phyloP scores from a whole-genome alignment of 768 basidiomycete genomes.

The Macrolepiota dolichaula region DNA sequence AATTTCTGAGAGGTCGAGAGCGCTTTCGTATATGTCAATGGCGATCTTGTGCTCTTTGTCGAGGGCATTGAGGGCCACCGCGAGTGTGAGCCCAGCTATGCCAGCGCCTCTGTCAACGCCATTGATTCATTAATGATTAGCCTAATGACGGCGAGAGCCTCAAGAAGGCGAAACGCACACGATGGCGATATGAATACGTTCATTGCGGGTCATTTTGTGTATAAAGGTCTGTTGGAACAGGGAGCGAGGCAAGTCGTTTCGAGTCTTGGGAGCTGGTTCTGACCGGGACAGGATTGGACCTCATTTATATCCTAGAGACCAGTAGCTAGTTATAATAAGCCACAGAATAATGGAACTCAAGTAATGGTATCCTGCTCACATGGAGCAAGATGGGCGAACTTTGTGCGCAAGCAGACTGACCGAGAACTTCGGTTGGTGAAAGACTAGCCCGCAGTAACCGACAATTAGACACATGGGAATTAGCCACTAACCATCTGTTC shows the following conservation, averaged over 20 bases:
- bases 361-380: no score
- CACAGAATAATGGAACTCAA: no score
- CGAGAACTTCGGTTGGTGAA: no score
- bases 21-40: conserved; percentile 41
- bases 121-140: background rate
- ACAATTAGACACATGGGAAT: no score
- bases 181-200: background rate
- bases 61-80: conserved; percentile 26
- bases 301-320: background rate
- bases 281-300: background rate
- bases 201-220: background rate
- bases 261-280: background rate
- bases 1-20: conserved; percentile 33
- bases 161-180: background rate
- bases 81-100: conserved; percentile 37
- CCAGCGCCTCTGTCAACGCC: conserved; percentile 32
- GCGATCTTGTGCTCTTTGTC: conserved; percentile 21
- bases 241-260: background rate
- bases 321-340: no score
- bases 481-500: no score
- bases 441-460: no score
- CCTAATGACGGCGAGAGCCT: background rate
- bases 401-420: no score
- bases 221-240: background rate
- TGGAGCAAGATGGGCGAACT: background rate